Evolutionary conservation across 805 yeast species (phyloP), one percentile per base, ranked within the genome.

Genomic region (Kodamaea jinghongensis): DNA sequence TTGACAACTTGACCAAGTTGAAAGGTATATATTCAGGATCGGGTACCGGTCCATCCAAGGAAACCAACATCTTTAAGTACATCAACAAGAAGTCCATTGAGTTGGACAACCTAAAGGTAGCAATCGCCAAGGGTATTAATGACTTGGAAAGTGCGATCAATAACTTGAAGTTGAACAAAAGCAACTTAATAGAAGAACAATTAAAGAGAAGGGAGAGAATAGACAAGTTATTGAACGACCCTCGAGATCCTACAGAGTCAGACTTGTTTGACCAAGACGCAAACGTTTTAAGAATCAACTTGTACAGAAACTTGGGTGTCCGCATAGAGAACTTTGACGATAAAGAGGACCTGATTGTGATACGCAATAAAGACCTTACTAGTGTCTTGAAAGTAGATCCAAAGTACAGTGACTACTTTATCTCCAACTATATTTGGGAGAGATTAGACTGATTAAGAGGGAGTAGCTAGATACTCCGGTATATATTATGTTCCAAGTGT

Each of bases 351-450:
- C 52, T 41, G 17, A 61, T 79, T 2, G 53, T 81, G 28, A 72
- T 81, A 3, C 64, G 72, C 43, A 78, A 76, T 52, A 71, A 70
- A 39, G 74, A 74, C 34, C 56, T 65, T 17, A 61, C 79, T 1
- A 76, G 74, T 48, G 64, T 76, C 6, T 58, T 83, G 38, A 72
- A 76, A 17, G 71, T 79, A 54, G 70, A 71, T 31, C 65, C 69
- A 23, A 73, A 77, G 43, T 77, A 80, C 45, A 78, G 84, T 50
- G 81, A 80, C 43, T 82, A 73, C 51, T 86, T 84, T 57, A 74
- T 84, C 22, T 75, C 87, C 10, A 86, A 86, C 52, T 83, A 77
- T 54, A 75, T 86, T 23, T 86, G 96, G 96, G 93, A 85, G 45
- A 72, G 75, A 39, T 48, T 78, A 46, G 71, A 43, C 49, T 8